Percentiles rank a stretch among this genome's conserved stretches.
Conservation (phyloP, 148 eudicot species). For the Fallopia convolvulus region DNA sequence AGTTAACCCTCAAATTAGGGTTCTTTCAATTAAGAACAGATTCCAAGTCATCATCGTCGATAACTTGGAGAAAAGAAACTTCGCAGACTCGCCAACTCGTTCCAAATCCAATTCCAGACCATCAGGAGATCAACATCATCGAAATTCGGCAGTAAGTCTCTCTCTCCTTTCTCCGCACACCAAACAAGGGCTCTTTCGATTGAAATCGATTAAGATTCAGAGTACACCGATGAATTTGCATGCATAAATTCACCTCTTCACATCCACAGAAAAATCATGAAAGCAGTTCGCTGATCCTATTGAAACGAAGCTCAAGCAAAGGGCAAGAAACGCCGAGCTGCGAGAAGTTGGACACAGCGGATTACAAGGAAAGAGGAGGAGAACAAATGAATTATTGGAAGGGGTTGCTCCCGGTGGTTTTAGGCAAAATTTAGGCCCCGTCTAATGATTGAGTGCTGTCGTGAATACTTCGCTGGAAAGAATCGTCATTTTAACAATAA, state of each 20-base stretch:
- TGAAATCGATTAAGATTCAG: neutral
- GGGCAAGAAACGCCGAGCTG: slow-evolving; percentile 1
- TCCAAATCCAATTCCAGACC: slow-evolving; percentile 5
- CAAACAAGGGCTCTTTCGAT: neutral
- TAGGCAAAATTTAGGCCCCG: neutral
- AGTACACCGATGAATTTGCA: neutral
- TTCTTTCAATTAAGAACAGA: neutral
- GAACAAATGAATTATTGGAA: neutral
- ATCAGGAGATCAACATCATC: neutral
- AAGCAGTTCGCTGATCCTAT: neutral
- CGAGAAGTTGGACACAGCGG: slow-evolving; percentile 1
- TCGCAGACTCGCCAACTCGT: slow-evolving; percentile 1
- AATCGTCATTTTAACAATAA: neutral
- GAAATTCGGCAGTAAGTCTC: neutral
- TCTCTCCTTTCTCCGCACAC: neutral
- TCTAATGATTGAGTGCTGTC: slow-evolving; percentile 10
- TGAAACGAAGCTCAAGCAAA: neutral
- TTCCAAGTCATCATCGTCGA: slow-evolving; percentile 3
- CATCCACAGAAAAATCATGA: neutral
- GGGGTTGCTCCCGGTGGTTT: neutral
- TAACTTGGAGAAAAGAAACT: neutral
- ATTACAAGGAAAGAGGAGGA: neutral
- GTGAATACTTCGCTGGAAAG: slow-evolving; percentile 5
- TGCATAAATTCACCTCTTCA: neutral
- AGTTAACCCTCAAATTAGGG: slow-evolving; percentile 2